A percentile compares a stretch with the other conserved stretches of the same genome.
phyloP scores from a whole-genome alignment of 192 early-diverging fungal genomes.

The Chytriomyces confervae region DNA sequence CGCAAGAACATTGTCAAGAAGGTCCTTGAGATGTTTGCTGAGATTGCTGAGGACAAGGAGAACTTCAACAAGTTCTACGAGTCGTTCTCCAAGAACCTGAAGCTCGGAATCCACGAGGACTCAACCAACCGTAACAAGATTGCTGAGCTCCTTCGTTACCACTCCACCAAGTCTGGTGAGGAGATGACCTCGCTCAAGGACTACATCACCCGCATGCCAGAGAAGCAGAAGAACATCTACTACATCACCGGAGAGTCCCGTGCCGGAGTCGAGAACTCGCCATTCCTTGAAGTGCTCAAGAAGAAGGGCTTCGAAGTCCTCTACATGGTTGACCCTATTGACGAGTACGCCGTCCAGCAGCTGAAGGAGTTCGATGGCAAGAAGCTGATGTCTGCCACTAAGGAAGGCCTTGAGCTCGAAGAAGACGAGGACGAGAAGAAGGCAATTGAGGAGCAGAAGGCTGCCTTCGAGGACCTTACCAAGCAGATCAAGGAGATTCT shows the following conservation, averaged over 20 bases:
- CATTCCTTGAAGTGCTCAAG: conserved; percentile 98
- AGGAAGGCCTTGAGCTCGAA: conserved; percentile 99
- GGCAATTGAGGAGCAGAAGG: conserved; percentile 90
- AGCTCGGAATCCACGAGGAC: conserved; percentile 99
- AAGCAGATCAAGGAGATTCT: conserved; percentile 97
- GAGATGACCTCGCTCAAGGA: conserved; percentile 99
- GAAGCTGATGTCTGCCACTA: conserved; percentile 96
- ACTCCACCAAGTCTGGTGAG: conserved; percentile 98
- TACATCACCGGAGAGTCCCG: conserved; percentile 95
- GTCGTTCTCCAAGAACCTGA: conserved; percentile 99
- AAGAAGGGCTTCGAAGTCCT: conserved; percentile 99
- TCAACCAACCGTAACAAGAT: conserved; percentile 95
- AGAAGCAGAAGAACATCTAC: conserved; percentile 99
- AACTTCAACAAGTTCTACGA: conserved; percentile 99
- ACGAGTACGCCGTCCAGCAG: conserved; percentile 98
- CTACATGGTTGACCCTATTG: conserved; percentile 99
- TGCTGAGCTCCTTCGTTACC: conserved; percentile 94
- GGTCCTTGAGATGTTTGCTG: conserved; percentile 97
- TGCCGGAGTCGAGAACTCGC: conserved; percentile 93
- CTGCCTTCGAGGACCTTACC: conserved; percentile 90
- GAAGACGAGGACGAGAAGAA: conserved; percentile 99
- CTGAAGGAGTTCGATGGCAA: conserved; percentile 99
- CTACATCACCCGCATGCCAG: conserved; percentile 99
- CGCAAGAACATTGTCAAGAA: conserved; percentile 99
- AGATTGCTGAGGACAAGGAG: conserved; percentile 98